Conservation (phyloP, 148 eudicot species). For the Rhododendron simsii region DNA sequence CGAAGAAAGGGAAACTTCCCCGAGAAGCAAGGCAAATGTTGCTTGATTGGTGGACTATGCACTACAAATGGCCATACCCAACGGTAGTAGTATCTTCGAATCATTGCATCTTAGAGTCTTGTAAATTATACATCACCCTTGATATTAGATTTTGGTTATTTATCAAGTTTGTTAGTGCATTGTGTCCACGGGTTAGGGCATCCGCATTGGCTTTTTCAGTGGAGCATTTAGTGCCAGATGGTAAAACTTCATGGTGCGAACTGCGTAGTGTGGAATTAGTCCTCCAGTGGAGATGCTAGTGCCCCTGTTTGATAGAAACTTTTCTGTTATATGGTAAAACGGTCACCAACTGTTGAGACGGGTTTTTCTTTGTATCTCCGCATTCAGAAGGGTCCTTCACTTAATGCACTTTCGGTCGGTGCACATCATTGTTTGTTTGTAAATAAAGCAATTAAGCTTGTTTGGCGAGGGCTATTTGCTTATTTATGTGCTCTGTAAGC, state of each 20-base stretch:
- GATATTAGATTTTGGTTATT: too few relatives aligned
- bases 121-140: background rate
- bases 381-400: background rate
- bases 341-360: background rate
- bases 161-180: background rate
- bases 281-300: background rate
- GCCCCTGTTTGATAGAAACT: background rate
- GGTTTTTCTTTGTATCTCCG: background rate
- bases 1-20: constrained; percentile 60
- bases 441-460: background rate
- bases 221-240: background rate
- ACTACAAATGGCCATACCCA: constrained; percentile 76
- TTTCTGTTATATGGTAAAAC: background rate
- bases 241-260: background rate
- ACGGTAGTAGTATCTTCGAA: constrained; percentile 30
- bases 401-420: background rate
- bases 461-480: background rate
- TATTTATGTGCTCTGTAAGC: background rate
- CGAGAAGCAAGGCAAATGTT: constrained; percentile 55
- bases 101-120: background rate
- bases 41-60: constrained; percentile 67
- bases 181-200: background rate
- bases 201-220: background rate
- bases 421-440: background rate
- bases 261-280: background rate